Base-by-base conservation (phyloP, 345 rosid species). In the Mercurialis annua region DNA sequence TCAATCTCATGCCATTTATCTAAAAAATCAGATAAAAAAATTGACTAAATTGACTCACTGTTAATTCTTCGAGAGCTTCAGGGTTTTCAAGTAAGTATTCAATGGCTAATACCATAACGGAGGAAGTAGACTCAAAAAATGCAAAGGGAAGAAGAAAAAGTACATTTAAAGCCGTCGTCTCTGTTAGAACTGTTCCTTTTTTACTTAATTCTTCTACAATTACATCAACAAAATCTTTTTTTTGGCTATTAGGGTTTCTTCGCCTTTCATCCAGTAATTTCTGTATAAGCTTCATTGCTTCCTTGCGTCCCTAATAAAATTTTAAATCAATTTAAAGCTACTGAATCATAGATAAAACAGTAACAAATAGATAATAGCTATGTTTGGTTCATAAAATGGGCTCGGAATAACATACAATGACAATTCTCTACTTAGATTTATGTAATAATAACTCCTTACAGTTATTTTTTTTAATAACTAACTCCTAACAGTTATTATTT, bases 141-240 rank as follows among this genome's bases (percentile, higher is more conserved):
- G 59, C 59, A 29, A 55, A 55, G 27, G 59, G 59, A 10, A 55
- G 59, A 2, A 30, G 18, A 29, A 55, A 55, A 2, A 55, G 59
- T 2, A 55, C 2, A 16, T 55, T 17, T 12, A 55, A 26, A 23
- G 38, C 59, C 24, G 16, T 55, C 31, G 26, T 27, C 36, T 55
- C 59, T 24, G 14, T 29, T 1, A 55, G 1, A 10, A 15, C 0
- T 11, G 34, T 55, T 29, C 38, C 59, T 10, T 55, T 34, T 55
- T 55, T 55, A 16, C 27, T 24, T 6, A n/a, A 24, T 55, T 55
- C 59, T 55, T 55, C 59, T 55, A 55, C 1, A 12, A 55, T 16
- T 24, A 55, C 30, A n/a, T 55, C 59, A 2, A 55, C 34, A n/a
- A 55, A 55, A 55, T 55, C 59, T 29, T 55, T 29, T 34, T 55